Evolutionary conservation across 2,329 filamentous ascomycete genomes (phyloP), one percentile per base, ranked within the genome.

Genomic region (Ascochyta rabiei): DNA sequence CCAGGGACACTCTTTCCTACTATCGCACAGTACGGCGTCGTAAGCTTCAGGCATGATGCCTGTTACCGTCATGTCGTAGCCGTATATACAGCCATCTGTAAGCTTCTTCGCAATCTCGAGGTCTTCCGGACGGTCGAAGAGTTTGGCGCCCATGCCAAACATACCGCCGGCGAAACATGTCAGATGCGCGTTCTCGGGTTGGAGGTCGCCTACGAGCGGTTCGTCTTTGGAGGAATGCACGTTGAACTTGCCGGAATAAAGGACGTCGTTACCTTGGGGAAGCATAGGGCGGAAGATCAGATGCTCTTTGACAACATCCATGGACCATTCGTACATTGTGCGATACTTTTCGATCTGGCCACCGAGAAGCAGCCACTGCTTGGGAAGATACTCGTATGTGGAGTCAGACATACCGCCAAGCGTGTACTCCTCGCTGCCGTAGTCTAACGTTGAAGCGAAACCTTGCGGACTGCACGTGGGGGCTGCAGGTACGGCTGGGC

Each of bases 131-230:
- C 76, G 78, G 40, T 79, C 65, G 59, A 89, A 84, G 23, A 91
- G 77, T 56, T 82, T 84, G 1, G 88, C 85, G 1, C 84, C 86
- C 31, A 92, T 80, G 1, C 80, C 88, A 40, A 89, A 86, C 79
- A 89, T 86, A 9, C 88, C 89, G 6, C 89, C 89, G 3, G 84
- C 79, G 67, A 90, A 92, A 72, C 89, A 92, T 3, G 83, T 82
- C 2, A 90, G 77, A 68, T 91, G 89, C 53, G 87, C 84, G 10
- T 78, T 74, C 34, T 79, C 75, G 1, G 70, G 62, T 38, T 74
- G 63, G 0, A 79, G 64, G 30, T 63, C 58, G 6, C 61, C 43
- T 12, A 53, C 28, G 37, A 63, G 59, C 61, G 71, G 18, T 63
- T 66, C 55, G 66, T 63, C 59, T 23, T 55, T 47, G 1, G 26